Conservation (phyloP, 805 yeast species). For the Lipomyces orientalis region DNA sequence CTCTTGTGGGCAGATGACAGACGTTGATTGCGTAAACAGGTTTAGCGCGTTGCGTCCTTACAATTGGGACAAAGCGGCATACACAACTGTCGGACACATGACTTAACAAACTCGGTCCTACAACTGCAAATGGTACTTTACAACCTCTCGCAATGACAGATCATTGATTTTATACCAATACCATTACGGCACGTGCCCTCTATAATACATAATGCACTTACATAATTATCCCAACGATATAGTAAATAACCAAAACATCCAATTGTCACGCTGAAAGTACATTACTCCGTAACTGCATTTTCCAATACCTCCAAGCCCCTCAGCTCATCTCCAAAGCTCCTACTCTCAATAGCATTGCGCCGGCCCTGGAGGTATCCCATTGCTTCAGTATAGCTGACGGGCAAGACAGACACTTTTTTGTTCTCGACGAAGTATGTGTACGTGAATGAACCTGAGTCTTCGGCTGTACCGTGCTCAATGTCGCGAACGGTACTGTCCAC, state of each 20-base stretch:
- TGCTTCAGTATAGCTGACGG: slow-evolving; percentile 89
- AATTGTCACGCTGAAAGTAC: neutral
- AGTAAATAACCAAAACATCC: neutral
- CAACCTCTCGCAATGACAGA: neutral
- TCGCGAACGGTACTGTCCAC: slow-evolving; percentile 81
- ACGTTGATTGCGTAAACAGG: neutral
- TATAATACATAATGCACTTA: neutral
- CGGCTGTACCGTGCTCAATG: slow-evolving; percentile 63
- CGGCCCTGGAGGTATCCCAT: slow-evolving; percentile 89
- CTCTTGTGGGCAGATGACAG: neutral
- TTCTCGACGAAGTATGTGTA: slow-evolving; percentile 77
- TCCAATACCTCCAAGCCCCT: slow-evolving; percentile 16
- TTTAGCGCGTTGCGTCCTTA: neutral
- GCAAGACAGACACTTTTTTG: slow-evolving; percentile 69
- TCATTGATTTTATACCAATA: no score
- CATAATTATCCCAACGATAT: neutral
- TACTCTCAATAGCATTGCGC: slow-evolving; percentile 72
- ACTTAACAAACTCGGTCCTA: no score
- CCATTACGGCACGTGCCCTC: no score
- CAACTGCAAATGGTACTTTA: no score
- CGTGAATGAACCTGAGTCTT: slow-evolving; percentile 84
- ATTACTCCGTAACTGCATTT: slow-evolving; percentile 10
- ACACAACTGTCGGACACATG: neutral
- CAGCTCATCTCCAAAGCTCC: slow-evolving; percentile 27
- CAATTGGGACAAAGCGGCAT: neutral